phyloP scores from a whole-genome alignment of 2,329 filamentous ascomycete species.

The Stromatinia cepivora region DNA sequence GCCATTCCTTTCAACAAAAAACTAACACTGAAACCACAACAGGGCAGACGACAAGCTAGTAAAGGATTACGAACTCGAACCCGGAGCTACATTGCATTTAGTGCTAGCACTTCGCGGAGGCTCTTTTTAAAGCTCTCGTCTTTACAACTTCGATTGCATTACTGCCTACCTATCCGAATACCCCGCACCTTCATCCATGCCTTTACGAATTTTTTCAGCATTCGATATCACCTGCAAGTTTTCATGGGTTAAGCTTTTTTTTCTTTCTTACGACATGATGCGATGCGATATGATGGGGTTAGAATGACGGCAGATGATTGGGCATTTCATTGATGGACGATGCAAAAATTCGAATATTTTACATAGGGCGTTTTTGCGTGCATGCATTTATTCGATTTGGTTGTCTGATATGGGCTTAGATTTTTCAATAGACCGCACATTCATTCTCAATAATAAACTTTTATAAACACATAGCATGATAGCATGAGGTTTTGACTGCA shows the following conservation, averaged over 20 bases:
- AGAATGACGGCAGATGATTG: slow-evolving; percentile 5
- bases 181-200: not conserved
- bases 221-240: slow-evolving; percentile 9
- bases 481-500: too few relatives aligned
- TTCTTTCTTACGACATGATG: not conserved
- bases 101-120: slow-evolving; percentile 93
- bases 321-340: slow-evolving; percentile 9
- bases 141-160: not conserved
- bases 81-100: slow-evolving; percentile 90
- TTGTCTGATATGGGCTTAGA: slow-evolving; percentile 14
- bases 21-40: slow-evolving; percentile 1
- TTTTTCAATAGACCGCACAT: slow-evolving; percentile 14
- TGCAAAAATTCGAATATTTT: slow-evolving; percentile 2
- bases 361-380: slow-evolving; percentile 3
- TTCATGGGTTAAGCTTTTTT: slow-evolving; percentile 15
- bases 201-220: slow-evolving; percentile 13
- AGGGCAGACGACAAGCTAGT: slow-evolving; percentile 97
- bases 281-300: slow-evolving; percentile 6
- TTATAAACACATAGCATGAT: not conserved
- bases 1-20: not conserved
- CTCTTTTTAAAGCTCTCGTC: not conserved
- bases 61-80: slow-evolving; percentile 83
- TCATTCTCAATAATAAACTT: slow-evolving; percentile 1
- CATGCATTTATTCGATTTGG: slow-evolving; percentile 11
- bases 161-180: slow-evolving; percentile 5